Percentiles rank a stretch among this genome's conserved stretches.
phyloP scores from a whole-genome alignment of 148 eudicot species.

The Agrostemma githago region DNA sequence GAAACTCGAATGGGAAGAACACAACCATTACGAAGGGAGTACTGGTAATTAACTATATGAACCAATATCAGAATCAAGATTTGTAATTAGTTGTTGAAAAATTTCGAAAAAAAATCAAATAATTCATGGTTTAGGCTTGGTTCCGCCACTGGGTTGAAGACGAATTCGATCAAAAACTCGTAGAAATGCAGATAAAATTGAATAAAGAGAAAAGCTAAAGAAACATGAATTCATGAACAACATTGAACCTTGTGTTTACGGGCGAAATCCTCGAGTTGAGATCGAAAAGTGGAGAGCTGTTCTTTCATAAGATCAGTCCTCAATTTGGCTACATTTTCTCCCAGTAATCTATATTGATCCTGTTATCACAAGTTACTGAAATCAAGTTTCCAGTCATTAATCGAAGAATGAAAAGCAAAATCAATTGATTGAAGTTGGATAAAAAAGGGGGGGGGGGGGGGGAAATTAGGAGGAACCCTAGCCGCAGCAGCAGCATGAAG shows the following conservation, averaged over 20 bases:
- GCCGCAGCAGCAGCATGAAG: conserved; percentile 67
- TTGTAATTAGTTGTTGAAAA: too few relatives aligned
- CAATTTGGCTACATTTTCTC: conserved; percentile 90
- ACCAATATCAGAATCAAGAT: too few relatives aligned
- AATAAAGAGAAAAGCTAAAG: not conserved
- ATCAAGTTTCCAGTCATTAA: not conserved
- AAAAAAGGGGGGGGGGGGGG: not conserved
- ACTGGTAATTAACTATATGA: too few relatives aligned
- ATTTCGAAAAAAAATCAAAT: too few relatives aligned
- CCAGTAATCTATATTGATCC: conserved; percentile 81
- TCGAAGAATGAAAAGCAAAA: not conserved
- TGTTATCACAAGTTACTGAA: conserved; percentile 9
- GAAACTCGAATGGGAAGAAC: too few relatives aligned
- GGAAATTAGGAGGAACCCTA: conserved; percentile 24
- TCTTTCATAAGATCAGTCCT: conserved; percentile 94
- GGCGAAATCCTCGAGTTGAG: conserved; percentile 95
- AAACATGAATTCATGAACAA: not conserved
- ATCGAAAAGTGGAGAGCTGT: conserved; percentile 80
- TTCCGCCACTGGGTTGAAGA: too few relatives aligned
- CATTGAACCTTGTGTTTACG: conserved; percentile 86
- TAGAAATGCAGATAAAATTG: not conserved
- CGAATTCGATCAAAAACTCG: too few relatives aligned
- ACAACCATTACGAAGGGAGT: too few relatives aligned
- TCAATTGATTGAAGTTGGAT: not conserved
- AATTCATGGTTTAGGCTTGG: too few relatives aligned